Evolutionary conservation across 345 rosid species (phyloP).

Genomic region (rapeseed (Brassica napus)): Da-Ae NC_063450.1:5875001-5875500

Average conservation of each 20-base stretch:
- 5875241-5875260: slow-evolving; percentile 20
- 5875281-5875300: too few species aligned
- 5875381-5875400: too few species aligned
- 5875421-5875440: too few species aligned
- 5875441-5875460: too few species aligned
- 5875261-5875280: background rate
- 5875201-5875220: slow-evolving; percentile 94
- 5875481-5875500: too few species aligned
- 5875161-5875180: slow-evolving; percentile 85
- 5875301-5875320: too few species aligned
- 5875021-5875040: slow-evolving; percentile 78
- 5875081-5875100: slow-evolving; percentile 82
- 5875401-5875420: too few species aligned
- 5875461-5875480: too few species aligned
- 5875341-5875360: too few species aligned
- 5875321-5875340: too few species aligned
- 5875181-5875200: slow-evolving; percentile 81
- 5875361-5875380: too few species aligned
- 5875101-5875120: slow-evolving; percentile 93
- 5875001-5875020: slow-evolving; percentile 83
- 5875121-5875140: slow-evolving; percentile 84
- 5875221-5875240: slow-evolving; percentile 83
- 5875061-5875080: slow-evolving; percentile 73
- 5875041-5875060: slow-evolving; percentile 87
- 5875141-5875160: slow-evolving; percentile 72